Conservation (phyloP, 2,329 filamentous ascomycete species). For the Onygenales sp. region DNA sequence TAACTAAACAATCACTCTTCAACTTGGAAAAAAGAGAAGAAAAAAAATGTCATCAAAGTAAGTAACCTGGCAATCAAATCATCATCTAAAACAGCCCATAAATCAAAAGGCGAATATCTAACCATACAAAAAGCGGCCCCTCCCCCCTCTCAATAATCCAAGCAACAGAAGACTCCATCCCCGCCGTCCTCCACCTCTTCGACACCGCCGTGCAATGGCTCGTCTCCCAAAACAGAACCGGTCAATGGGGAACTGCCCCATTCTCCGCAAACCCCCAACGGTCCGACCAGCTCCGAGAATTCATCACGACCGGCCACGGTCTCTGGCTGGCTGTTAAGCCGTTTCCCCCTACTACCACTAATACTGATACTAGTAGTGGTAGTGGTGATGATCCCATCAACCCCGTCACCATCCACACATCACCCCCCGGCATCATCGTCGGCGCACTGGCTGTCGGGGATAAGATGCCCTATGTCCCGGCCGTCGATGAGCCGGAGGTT, state of each 20-base stretch:
- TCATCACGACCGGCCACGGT: slow-evolving; percentile 9
- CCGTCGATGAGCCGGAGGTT: slow-evolving; percentile 11
- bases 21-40: too few species aligned
- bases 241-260: slow-evolving; percentile 9
- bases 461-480: slow-evolving; percentile 8
- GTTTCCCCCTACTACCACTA: background rate
- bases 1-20: too few species aligned
- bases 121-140: too few species aligned
- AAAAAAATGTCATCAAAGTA: too few species aligned
- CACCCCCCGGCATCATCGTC: slow-evolving; percentile 3
- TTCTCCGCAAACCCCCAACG: slow-evolving; percentile 10
- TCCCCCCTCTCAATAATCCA: too few species aligned
- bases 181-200: slow-evolving; percentile 9
- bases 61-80: too few species aligned
- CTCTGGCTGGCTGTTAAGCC: slow-evolving; percentile 11
- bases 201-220: slow-evolving; percentile 11
- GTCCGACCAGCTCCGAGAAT: slow-evolving; percentile 9
- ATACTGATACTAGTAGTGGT: too few species aligned
- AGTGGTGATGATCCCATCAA: background rate
- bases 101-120: too few species aligned
- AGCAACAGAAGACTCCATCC: background rate
- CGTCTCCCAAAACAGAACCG: slow-evolving; percentile 6
- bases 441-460: slow-evolving; percentile 11
- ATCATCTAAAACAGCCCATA: too few species aligned
- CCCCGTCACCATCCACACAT: background rate